Percentiles rank a stretch among this genome's conserved stretches.
phyloP scores from a whole-genome alignment of 164 flowering plant genomes.

The Chimonanthus praecox region DNA sequence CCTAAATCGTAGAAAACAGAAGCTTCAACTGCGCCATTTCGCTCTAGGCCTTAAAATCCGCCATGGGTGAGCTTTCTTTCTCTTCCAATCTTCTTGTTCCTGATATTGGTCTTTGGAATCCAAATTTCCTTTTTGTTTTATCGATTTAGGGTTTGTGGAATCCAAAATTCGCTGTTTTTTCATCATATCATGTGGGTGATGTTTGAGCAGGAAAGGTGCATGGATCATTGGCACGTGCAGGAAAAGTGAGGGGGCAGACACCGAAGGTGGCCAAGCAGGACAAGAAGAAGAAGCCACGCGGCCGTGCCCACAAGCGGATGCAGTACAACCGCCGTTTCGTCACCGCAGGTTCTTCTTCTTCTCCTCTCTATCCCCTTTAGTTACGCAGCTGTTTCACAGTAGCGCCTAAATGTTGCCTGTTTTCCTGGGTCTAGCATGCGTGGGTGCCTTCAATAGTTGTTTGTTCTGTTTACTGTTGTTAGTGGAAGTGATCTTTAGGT shows the following conservation, averaged over 20 bases:
- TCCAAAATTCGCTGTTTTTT: neutral
- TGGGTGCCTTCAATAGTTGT: no score
- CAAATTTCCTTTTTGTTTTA: neutral
- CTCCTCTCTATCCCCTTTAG: neutral
- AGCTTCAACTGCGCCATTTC: neutral
- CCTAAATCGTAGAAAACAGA: no score
- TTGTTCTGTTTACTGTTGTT: no score
- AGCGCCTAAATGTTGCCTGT: neutral
- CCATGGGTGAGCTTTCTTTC: slow-evolving; percentile 6
- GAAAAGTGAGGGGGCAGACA: slow-evolving; percentile 90
- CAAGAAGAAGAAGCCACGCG: slow-evolving; percentile 94
- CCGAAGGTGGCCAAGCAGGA: slow-evolving; percentile 90
- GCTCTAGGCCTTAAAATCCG: neutral
- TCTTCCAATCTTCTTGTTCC: neutral
- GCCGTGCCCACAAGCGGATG: slow-evolving; percentile 88
- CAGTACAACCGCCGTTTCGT: slow-evolving; percentile 93
- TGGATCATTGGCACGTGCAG: slow-evolving; percentile 91
- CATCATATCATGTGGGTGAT: neutral
- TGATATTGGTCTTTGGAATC: neutral
- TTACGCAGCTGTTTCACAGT: neutral
- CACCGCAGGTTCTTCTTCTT: slow-evolving; percentile 55
- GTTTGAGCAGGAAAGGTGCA: slow-evolving; percentile 68
- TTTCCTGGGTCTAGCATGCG: no score
- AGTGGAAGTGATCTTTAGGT: no score
- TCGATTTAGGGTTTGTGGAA: neutral